Percentiles rank a stretch among this genome's conserved stretches.
phyloP scores from a whole-genome alignment of 1,139 yeast species.

The Taphrina populina region DNA sequence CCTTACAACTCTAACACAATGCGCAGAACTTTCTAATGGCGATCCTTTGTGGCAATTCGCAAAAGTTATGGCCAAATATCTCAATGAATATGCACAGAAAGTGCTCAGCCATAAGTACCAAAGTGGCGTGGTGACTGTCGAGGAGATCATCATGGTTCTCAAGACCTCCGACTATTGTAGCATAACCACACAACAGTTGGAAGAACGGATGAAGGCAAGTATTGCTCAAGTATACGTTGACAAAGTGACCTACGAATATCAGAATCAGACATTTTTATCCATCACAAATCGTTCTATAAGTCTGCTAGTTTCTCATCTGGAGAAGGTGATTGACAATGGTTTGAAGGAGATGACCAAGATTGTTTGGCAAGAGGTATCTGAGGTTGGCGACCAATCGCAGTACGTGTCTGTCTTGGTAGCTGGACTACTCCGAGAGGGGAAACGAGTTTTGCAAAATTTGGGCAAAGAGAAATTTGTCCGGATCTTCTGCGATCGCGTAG shows the following conservation, averaged over 20 bases:
- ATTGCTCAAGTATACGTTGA: constrained; percentile 49
- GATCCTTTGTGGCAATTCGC: constrained; percentile 60
- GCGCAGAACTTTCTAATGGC: constrained; percentile 72
- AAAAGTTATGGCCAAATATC: constrained; percentile 63
- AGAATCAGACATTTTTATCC: constrained; percentile 58
- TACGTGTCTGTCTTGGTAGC: constrained; percentile 38
- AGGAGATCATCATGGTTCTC: constrained; percentile 66
- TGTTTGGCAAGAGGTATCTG: constrained; percentile 67
- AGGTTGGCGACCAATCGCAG: constrained; percentile 64
- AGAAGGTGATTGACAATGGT: constrained; percentile 61
- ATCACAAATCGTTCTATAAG: constrained; percentile 62
- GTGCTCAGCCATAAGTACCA: constrained; percentile 64
- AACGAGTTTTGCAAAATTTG: constrained; percentile 58
- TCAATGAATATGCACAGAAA: constrained; percentile 61
- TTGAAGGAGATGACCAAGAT: constrained; percentile 85
- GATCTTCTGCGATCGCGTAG: constrained; percentile 71
- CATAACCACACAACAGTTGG: constrained; percentile 72
- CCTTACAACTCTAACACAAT: constrained; percentile 68
- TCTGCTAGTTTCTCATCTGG: constrained; percentile 58
- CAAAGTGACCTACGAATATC: constrained; percentile 54
- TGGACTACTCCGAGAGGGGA: constrained; percentile 38
- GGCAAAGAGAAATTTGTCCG: constrained; percentile 70
- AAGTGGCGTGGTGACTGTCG: constrained; percentile 46
- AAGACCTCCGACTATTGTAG: constrained; percentile 90
- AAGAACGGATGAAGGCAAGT: constrained; percentile 58